These are phyloP conservation scores for Teratosphaeriaceae sp. DNA, from an alignment of 2,329 filamentous ascomycete genomes.

Conservation along the genomic window DNA sequence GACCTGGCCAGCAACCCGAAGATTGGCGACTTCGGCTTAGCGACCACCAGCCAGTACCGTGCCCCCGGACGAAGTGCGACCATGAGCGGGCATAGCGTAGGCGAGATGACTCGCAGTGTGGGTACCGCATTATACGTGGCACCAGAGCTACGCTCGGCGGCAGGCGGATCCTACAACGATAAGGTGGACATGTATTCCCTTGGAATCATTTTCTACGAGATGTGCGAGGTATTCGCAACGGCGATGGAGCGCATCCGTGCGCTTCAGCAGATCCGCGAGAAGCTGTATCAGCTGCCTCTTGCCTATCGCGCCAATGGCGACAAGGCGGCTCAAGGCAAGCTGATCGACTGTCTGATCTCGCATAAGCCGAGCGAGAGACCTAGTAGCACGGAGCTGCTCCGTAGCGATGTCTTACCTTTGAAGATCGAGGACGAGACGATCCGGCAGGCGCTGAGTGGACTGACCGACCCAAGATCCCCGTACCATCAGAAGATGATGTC, in stretches of 20 bases:
- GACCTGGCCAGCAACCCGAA: conserved; percentile 85
- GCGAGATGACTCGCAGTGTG: conserved; percentile 63
- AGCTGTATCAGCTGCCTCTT: conserved; percentile 60
- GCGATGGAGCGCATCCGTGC: conserved; percentile 59
- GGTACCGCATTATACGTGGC: conserved; percentile 88
- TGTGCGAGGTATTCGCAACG: conserved; percentile 64
- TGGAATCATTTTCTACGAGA: conserved; percentile 97
- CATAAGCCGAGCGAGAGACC: conserved; percentile 79
- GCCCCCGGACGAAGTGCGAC: conserved; percentile 46
- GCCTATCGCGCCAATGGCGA: conserved; percentile 65
- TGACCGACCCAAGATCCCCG: conserved; percentile 76
- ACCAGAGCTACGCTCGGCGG: conserved; percentile 75
- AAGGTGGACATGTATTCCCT: conserved; percentile 99
- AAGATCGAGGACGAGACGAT: conserved; percentile 92
- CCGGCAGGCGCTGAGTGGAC: conserved; percentile 69
- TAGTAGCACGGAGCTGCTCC: conserved; percentile 72
- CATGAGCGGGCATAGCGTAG: conserved; percentile 22
- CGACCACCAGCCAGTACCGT: conserved; percentile 76
- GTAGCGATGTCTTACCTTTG: conserved; percentile 79
- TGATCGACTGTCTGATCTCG: conserved; percentile 72
- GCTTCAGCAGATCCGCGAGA: conserved; percentile 62
- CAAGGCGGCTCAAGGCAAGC: conserved; percentile 62
- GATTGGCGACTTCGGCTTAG: conserved; percentile 93
- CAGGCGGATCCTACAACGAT: conserved; percentile 72
- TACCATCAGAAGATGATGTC: conserved; percentile 86